Evolutionary conservation across 441 rosid species (phyloP), one percentile per base, ranked within the genome.

Genomic region (Biscutella laevigata): DNA sequence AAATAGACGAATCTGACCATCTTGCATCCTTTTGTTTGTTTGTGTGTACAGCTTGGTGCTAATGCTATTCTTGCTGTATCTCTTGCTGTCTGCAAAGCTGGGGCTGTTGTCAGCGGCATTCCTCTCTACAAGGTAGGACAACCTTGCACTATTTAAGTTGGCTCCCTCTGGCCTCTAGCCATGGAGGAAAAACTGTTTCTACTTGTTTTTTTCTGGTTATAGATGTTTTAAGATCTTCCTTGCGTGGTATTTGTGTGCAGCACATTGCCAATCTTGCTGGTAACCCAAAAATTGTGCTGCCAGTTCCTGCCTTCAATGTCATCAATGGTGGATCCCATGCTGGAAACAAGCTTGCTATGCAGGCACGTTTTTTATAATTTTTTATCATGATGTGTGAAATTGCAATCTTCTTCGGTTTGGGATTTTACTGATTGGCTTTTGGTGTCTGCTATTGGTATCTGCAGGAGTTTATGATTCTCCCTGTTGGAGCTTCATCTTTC

Each of bases 251-350:
- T 39, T 74, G 19, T 10, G 2, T 79, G 77, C 83, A 88, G 95
- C 98, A 91, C 73, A 85, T 88, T 71, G 98, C 95, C 12, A 77
- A 85, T 62, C 84, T 91, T 46, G 91, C 96, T 10, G 89, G 98
- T 16, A 91, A 91, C 84, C 74, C 67, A 14, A 80, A 75, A 24
- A 64, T 91, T 79, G 96, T 91, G 55, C 74, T 91, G 13, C 98
- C 98, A 1, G 96, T 91, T 26, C 98, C 97, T 13, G 99, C 99
- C 32, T 91, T 91, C 71, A 91, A 88, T 43, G 98, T 91, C 77
- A 88, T 87, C 67, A 91, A 85, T 17, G 98, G 98, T 73, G 98
- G 98, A 47, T 91, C 96, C 24, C 98, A 91, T 68, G 98, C 96
- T 5, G 98, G 96, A 68, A 91, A 91, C 69, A 91, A 91, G 67